Evolutionary conservation across 208 protist species (phyloP).

Genomic region (Acanthamoeba lenticulata): DNA sequence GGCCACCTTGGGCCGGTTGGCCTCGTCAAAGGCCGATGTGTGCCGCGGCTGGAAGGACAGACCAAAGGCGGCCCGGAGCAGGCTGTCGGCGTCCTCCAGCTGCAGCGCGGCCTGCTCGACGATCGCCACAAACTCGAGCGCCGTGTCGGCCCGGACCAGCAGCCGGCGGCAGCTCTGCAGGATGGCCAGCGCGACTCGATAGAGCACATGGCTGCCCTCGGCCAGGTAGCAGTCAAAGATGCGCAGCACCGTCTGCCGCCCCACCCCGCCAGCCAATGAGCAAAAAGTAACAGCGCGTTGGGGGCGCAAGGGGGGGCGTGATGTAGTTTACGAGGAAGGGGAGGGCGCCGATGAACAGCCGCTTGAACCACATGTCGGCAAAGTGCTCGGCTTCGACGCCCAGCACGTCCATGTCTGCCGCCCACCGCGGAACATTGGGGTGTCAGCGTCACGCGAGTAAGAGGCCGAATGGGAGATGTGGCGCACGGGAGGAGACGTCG

Average conservation of each 20-base stretch:
- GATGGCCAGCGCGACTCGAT: background rate
- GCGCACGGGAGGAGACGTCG: background rate
- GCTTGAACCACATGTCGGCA: constrained; percentile 34
- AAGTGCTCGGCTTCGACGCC: background rate
- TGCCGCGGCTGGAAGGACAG: background rate
- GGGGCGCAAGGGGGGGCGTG: background rate
- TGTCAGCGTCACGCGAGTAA: background rate
- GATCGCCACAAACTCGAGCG: background rate
- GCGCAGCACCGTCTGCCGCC: background rate
- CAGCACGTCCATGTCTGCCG: constrained; percentile 19
- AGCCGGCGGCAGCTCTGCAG: background rate
- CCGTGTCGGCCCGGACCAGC: background rate
- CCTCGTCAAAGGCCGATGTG: background rate
- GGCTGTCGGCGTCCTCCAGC: background rate
- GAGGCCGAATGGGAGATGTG: background rate
- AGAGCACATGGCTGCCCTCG: constrained; percentile 16
- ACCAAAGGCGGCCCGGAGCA: background rate
- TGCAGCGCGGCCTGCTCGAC: constrained; percentile 3
- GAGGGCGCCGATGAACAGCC: background rate
- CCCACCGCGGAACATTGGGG: background rate
- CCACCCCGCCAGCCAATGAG: background rate
- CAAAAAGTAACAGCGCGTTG: background rate
- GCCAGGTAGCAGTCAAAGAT: constrained; percentile 13
- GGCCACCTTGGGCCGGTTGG: background rate
- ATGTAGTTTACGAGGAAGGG: background rate